Conservation (phyloP, 1,139 yeast genomes). For the Scheffersomyces stambukii region DNA sequence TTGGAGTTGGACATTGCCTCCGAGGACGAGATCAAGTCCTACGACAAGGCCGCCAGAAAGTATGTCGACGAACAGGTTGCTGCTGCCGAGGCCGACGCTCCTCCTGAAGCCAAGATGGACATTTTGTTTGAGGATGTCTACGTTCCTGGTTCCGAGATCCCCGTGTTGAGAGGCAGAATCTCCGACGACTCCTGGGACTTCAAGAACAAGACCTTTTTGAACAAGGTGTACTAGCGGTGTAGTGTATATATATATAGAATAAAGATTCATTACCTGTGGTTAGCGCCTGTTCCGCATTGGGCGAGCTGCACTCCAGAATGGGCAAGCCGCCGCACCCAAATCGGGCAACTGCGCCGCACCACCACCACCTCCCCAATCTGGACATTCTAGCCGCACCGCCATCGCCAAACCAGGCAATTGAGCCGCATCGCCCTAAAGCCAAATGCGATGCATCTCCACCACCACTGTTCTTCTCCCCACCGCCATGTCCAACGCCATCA, state of each 20-base stretch:
- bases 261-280: no score
- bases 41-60: constrained; percentile 94
- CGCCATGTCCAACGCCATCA: no score
- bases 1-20: constrained; percentile 81
- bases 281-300: no score
- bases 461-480: no score
- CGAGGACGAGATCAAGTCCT: constrained; percentile 89
- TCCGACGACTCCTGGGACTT: constrained; percentile 91
- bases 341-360: no score
- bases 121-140: constrained; percentile 95
- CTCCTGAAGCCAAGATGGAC: constrained; percentile 94
- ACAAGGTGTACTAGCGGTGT: constrained; percentile 45
- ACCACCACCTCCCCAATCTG: no score
- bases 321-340: no score
- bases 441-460: no score
- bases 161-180: constrained; percentile 93
- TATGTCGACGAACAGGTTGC: constrained; percentile 93
- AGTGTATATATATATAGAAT: constrained; percentile 35
- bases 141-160: constrained; percentile 90
- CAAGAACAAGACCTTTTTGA: constrained; percentile 65
- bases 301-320: no score
- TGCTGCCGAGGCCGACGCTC: constrained; percentile 88
- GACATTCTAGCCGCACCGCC: no score
- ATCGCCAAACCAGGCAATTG: no score
- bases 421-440: no score